Evolutionary conservation across 2,329 filamentous ascomycete species (phyloP), one percentile per base, ranked within the genome.

Genomic region (Teratosphaeria gauchensis): DNA sequence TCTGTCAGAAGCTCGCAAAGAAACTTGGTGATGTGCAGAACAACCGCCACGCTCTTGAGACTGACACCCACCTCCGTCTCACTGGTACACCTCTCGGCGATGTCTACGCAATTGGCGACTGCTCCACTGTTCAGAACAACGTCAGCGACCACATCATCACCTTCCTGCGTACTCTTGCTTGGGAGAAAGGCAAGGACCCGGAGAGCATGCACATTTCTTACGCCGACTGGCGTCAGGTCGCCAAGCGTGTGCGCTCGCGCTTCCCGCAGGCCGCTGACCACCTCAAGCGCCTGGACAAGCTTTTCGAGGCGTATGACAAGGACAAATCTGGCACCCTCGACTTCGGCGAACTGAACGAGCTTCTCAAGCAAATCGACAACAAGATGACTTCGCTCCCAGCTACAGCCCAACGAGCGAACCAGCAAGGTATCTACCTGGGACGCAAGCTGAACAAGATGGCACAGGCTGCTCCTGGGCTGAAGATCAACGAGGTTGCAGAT

Each of bases 101-200:
- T 61, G 91, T 99, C 24, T 99, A 99, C 70, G 92, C 92, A 54
- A 91, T 99, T 62, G 94, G 94, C 14, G 94, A 99, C 75, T 97
- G 94, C 76, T 82, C 90, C 6, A 99, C 95, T 0, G 92, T 99
- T 0, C 95, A 99, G 71, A 99, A 99, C 78, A 99, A 99, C 66
- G 81, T 97, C 1, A 89, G 92, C 2, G 90, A 95, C 69, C 87
- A 96, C 75, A 86, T 99, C 66, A 82, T 96, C 54, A 87, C 84
- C 21, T 99, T 97, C 76, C 82, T 99, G 11, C 90, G 91, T 61
- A 90, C 85, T 16, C 81, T 95, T 2, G 91, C 94, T 9, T 96
- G 89, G 86, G 92, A 96, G 74, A 90, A 88, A 63, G 92, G 92
- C 71, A 88, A 88, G 68, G 89, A 97, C 68, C 92, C 92, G 0